Percentiles rank a stretch among this genome's conserved stretches.
phyloP scores from a whole-genome alignment of 2,329 filamentous ascomycete species.

The Penicillium sp. region DNA sequence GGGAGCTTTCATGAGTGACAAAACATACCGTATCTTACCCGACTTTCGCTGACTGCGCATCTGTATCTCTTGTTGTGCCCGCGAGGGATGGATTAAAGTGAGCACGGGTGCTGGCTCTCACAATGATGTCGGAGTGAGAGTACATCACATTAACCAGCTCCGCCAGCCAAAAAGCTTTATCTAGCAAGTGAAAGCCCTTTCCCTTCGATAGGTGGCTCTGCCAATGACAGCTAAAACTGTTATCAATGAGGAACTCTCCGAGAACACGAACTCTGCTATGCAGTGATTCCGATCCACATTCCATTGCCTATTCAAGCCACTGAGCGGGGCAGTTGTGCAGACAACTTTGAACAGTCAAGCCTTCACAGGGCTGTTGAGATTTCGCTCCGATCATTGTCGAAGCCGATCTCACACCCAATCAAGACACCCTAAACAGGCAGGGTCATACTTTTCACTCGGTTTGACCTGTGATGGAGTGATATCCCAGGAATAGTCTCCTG shows the following conservation, averaged over 20 bases:
- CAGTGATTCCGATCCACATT: constrained; percentile 16
- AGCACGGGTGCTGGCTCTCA: too few relatives aligned
- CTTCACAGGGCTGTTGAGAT: background rate
- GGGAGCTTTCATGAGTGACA: background rate
- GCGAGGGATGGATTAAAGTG: too few relatives aligned
- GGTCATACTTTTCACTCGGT: background rate
- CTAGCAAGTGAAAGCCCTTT: background rate
- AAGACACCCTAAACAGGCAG: background rate
- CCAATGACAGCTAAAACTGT: constrained; percentile 9
- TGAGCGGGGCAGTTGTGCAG: background rate
- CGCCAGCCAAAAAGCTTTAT: background rate
- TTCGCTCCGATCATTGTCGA: background rate
- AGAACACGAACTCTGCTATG: constrained; percentile 1
- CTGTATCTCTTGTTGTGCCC: too few relatives aligned
- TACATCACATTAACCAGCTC: background rate
- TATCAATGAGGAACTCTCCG: constrained; percentile 4
- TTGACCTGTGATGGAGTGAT: background rate
- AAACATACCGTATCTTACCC: background rate
- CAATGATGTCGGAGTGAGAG: background rate
- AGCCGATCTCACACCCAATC: constrained; percentile 1
- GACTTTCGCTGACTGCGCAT: too few relatives aligned
- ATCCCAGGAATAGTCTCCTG: background rate
- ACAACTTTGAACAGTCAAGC: background rate
- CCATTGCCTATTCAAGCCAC: constrained; percentile 10
- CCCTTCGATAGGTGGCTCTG: background rate